Base-by-base conservation (phyloP, 306 rosid genomes). In the Castanea sativa region DNA sequence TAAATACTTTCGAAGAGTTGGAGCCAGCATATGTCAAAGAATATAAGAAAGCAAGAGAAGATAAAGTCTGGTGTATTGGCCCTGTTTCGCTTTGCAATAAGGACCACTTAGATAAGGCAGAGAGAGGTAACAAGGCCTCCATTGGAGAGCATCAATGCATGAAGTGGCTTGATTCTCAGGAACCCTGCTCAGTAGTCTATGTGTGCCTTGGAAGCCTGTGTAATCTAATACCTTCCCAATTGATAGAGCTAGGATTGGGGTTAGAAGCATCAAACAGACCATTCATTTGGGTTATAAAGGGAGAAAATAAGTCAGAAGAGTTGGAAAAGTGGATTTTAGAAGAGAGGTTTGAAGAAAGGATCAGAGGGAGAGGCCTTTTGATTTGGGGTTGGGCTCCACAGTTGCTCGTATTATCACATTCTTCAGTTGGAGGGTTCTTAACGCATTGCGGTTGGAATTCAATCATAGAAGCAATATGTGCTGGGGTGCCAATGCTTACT, bases 391-490 rank as follows among this genome's bases (percentile, higher is more conserved):
- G 93, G 96, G 90, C 93, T 29, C 92, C 92, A 27, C 93, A 89
- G 12, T 49, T 83, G 14, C 15, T 81, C 12, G 85, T 91, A 20
- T 11, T 89, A 20, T 83, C 93, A 15, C 96, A 87, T 73, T 78
- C 70, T 56, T 53, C 93, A 8, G n/a, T 80, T 32, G 88, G 90
- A 21, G 93, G 91, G 14, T 90, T 90, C 43, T 8, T 87, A 67
- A 85, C 90, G 45, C 93, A 89, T 51, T 91, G 93, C 72, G 93
- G 92, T 5, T 89, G 93, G 96, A 88, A 88, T 71, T 91, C 93
- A 9, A 75, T 78, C 1, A 16, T 88, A 1, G 96, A 89, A 71
- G 88, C 88, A 16, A 73, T 91, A 56, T 77, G 85, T 78, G 85
- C 75, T 11, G 92, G 90, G 3, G 56, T 84, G 19, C 88, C 90